These are phyloP conservation scores for Rhizoctonia solani DNA, from an alignment of 1,284 basidiomycete species.

Conservation along the genomic window DNA sequence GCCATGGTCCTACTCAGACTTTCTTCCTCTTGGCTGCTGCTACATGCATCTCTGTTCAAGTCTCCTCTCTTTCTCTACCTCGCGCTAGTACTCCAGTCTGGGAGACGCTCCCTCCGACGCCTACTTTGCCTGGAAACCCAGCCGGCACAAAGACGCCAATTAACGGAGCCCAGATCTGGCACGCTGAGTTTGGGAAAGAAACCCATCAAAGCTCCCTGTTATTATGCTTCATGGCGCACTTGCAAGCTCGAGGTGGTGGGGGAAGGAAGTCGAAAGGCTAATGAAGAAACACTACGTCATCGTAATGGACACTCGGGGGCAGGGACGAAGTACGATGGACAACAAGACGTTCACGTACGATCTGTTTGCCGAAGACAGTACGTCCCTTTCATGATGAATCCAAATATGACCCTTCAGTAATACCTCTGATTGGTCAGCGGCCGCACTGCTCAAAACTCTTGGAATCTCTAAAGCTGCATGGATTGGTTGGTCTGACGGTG, in stretches of 20 bases:
- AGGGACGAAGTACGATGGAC: slow-evolving; percentile 12
- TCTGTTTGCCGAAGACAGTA: slow-evolving; percentile 5
- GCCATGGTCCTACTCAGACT: background rate
- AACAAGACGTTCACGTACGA: background rate
- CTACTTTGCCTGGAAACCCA: slow-evolving; percentile 1
- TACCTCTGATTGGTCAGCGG: background rate
- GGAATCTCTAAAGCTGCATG: slow-evolving; percentile 11
- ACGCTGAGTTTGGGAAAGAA: slow-evolving; percentile 9
- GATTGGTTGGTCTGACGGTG: slow-evolving; percentile 15
- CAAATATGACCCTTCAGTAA: background rate
- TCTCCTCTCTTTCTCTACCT: background rate
- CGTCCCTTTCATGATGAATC: background rate
- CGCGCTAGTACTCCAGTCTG: background rate
- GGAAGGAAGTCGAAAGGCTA: background rate
- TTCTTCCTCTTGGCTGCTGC: background rate
- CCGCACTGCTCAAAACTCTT: background rate
- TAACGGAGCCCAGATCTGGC: slow-evolving; percentile 8
- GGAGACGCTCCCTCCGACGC: background rate
- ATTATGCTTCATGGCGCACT: slow-evolving; percentile 7
- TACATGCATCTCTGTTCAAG: background rate
- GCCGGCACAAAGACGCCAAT: background rate
- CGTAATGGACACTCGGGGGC: background rate
- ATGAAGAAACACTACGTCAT: slow-evolving; percentile 19
- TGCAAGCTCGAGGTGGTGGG: slow-evolving; percentile 14
- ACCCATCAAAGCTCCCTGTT: background rate